A percentile compares a stretch with the other conserved stretches of the same genome.
These are phyloP conservation scores for Gracilaria gracilis DNA, from an alignment of 23 red algal genomes.

Conservation along the genomic window DNA sequence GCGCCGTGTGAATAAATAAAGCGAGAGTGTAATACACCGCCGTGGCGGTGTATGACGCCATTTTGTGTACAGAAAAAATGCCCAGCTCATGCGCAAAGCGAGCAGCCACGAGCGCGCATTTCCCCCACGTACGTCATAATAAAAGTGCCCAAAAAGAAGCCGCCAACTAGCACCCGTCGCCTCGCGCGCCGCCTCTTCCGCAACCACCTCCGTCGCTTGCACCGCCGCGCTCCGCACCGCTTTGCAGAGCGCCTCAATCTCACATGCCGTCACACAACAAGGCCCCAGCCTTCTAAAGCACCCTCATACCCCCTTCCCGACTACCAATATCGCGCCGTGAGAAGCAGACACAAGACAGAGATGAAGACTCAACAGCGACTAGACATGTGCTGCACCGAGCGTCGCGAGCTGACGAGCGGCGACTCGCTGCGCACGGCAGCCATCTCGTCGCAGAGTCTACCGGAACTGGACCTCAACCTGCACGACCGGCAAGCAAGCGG, in stretches of 20 bases:
- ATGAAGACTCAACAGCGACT: background rate
- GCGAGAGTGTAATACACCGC: background rate
- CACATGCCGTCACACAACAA: background rate
- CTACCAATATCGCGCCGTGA: too few species aligned
- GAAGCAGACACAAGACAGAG: background rate
- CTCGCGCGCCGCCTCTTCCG: background rate
- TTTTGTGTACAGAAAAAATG: background rate
- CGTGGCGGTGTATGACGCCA: too few species aligned
- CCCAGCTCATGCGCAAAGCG: conserved; percentile 9
- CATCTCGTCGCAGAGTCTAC: background rate
- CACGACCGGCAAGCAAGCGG: background rate
- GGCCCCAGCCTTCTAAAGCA: too few species aligned
- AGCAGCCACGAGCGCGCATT: background rate
- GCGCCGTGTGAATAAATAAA: background rate
- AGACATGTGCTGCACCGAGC: background rate
- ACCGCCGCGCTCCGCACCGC: background rate
- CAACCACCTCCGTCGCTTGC: background rate
- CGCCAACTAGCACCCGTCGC: background rate
- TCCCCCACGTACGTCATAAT: conserved; percentile 10
- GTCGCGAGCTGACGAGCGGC: background rate
- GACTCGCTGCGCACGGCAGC: background rate
- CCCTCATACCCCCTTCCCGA: too few species aligned
- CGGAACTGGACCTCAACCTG: background rate
- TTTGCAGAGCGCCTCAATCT: background rate
- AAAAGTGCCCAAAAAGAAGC: background rate